Evolutionary conservation across 2,329 filamentous ascomycete species (phyloP), one percentile per base, ranked within the genome.

Genomic region (Fusarium phyllophilum): DNA sequence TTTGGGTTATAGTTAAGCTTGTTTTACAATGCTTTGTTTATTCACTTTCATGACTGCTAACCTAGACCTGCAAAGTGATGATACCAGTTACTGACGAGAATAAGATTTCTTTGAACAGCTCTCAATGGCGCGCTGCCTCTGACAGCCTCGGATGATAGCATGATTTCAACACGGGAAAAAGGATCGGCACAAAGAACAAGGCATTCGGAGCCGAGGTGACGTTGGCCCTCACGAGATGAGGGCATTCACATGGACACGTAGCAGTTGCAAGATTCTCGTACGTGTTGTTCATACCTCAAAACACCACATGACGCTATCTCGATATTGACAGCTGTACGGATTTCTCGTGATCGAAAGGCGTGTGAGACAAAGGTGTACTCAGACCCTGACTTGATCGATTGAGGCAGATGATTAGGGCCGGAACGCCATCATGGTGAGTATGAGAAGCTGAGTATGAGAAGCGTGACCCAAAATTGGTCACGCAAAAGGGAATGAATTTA

Each of bases 351-450:
- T 63, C 64, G 56, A 49, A 65, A 72, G 68, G 72, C 56, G 72
- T 62, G 59, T 67, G 60, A 77, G 56, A 62, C 62, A 66, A 24
- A 33, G 44, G n/a, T 70, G 73, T 75, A 72, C 73, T 75, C 62
- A 58, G 65, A 70, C 73, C 68, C 64, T 75, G 58, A 70, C 31
- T 51, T 61, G 63, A 54, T 62, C 58, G 71, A 76, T 73, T 75
- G 76, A 77, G 54, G 76, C 76, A 74, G 76, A 76, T 77, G 76
- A 78, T 78, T 76, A 66, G 70, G 76, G 64, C 74, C 60, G 44
- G 67, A 66, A 57, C 41, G 56, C 52, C 41, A 56, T 57, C 56
- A 57, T 72, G 59, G 48, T 52, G 31, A 31, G 31, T 31, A 69
- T 24, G 15, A 64, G 57, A 75, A 67, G 68, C 70, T 52, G 31